phyloP scores from a whole-genome alignment of 352 stramenopile species.

The Saprolegnia diclina region DNA sequence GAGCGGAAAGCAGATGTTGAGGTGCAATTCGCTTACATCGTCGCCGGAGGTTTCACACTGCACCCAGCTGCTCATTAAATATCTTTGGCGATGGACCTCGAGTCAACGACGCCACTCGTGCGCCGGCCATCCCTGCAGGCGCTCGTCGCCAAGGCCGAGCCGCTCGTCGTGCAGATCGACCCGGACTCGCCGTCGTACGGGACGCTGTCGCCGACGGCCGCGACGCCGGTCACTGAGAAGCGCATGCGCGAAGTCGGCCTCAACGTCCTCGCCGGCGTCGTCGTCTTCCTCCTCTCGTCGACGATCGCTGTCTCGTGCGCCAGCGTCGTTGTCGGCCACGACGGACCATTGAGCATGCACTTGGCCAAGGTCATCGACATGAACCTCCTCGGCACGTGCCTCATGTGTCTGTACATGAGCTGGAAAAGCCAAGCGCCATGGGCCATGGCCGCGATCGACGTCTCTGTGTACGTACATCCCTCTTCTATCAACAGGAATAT shows the following conservation, averaged over 20 bases:
- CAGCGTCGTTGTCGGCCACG: slow-evolving; percentile 68
- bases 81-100: neutral
- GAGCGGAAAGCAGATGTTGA: no score
- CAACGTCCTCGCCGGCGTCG: slow-evolving; percentile 67
- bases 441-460: slow-evolving; percentile 71
- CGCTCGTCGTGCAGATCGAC: slow-evolving; percentile 4
- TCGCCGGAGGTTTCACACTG: neutral
- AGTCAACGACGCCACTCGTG: neutral
- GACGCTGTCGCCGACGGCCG: slow-evolving; percentile 4
- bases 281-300: slow-evolving; percentile 71
- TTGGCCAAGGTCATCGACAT: slow-evolving; percentile 81
- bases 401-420: slow-evolving; percentile 61
- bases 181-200: slow-evolving; percentile 7
- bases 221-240: neutral
- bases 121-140: slow-evolving; percentile 2
- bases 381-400: slow-evolving; percentile 64
- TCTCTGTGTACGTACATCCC: slow-evolving; percentile 56
- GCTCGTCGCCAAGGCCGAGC: slow-evolving; percentile 4
- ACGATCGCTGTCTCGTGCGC: slow-evolving; percentile 74
- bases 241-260: slow-evolving; percentile 35
- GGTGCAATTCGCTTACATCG: neutral
- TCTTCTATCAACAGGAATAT: neutral
- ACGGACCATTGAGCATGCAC: slow-evolving; percentile 46
- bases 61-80: neutral
- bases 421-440: slow-evolving; percentile 71